Evolutionary conservation across 148 eudicot genomes (phyloP), one percentile per base, ranked within the genome.

Genomic region (Amaranthus palmeri): DNA sequence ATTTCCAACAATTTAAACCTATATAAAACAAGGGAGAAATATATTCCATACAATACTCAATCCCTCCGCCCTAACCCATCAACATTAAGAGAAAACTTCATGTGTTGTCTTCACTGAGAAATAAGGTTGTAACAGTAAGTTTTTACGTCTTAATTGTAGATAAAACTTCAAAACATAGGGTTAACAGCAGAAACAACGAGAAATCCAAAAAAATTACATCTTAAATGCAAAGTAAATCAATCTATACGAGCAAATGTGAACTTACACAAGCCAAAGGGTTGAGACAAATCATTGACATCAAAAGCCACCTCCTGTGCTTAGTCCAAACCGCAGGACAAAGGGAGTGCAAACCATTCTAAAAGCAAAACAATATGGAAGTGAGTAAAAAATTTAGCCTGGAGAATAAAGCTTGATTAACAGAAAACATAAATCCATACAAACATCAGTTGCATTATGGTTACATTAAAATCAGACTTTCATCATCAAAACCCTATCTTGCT

Each of bases 251-350:
- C 62, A 41, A 13, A 54, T 36, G 10, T 61, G 43, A 72, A 85
- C 97, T 91, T 89, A 95, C 98, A 85, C 93, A 95, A 61, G 96
- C 81, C 72, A 91, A 70, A 70, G 97, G 98, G 76, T 91, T 91
- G 79, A 95, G 92, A 78, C 98, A 89, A 54, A 95, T 80, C 98
- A 95, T 95, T 68, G 98, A 91, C 97, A 91, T 95, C 88, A 95
- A 65, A 71, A 92, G 91, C 97, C 98, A 95, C 84, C 92, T 89
- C 80, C 98, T 86, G 64, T 95, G 93, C 86, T 91, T 95, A 42
- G 98, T 89, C 98, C 98, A 95, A 76, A 91, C 80, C 11, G 98
- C 97, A 61, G 98, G 98, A 81, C 98, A 95, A 54, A 95, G 81
- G 57, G 97, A 95, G 79, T 91, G 98, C 92, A 91, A 72, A 36